Evolutionary conservation across 768 basidiomycete genomes (phyloP).

Genomic region (Rhizopogon sp.): DNA sequence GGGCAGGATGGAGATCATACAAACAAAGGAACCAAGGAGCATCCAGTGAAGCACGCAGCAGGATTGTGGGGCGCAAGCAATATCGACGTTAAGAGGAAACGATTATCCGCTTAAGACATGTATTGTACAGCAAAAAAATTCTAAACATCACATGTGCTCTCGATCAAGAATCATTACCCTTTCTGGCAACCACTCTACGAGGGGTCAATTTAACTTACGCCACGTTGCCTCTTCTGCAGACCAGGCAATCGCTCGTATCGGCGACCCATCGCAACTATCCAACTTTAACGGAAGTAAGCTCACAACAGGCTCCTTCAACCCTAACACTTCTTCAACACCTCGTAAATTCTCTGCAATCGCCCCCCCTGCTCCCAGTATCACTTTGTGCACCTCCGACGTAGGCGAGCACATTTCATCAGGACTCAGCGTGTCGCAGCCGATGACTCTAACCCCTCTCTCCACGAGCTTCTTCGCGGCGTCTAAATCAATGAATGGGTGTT

Average conservation of each 20-base stretch:
- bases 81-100: neutral
- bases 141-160: too few species aligned
- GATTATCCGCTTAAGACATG: neutral
- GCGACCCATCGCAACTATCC: constrained; percentile 58
- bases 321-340: constrained; percentile 40
- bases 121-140: too few species aligned
- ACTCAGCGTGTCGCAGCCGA: constrained; percentile 60
- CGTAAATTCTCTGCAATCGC: constrained; percentile 68
- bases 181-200: neutral
- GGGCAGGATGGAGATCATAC: neutral
- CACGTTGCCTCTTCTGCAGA: neutral
- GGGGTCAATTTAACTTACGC: neutral
- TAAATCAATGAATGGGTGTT: constrained; percentile 55
- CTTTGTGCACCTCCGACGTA: constrained; percentile 47
- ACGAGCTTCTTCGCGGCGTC: constrained; percentile 47
- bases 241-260: constrained; percentile 60
- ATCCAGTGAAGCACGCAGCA: neutral
- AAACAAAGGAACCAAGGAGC: neutral
- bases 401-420: constrained; percentile 50
- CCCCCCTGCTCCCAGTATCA: constrained; percentile 53
- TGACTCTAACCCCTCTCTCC: constrained; percentile 44
- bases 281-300: constrained; percentile 56
- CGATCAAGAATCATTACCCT: neutral
- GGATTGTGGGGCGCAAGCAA: neutral
- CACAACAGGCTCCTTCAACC: constrained; percentile 34